Conservation (phyloP, 2,329 filamentous ascomycete genomes). For the Ophiostoma pallidulum region DNA sequence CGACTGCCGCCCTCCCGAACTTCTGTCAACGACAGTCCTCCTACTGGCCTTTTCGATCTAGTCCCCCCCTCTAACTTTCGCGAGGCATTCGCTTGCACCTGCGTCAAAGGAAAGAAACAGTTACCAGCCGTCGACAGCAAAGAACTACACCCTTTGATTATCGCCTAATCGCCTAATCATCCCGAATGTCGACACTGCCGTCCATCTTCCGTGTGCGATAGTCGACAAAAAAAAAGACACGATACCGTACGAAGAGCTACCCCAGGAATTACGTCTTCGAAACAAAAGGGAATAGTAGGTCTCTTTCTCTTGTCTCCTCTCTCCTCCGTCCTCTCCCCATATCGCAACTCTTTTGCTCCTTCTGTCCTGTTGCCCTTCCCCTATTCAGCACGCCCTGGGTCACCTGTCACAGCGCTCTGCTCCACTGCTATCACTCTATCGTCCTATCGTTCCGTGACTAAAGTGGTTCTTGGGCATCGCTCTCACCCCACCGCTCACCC, state of each 20-base stretch:
- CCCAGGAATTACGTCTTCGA: neutral
- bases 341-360: neutral
- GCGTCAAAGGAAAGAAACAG: conserved; percentile 22
- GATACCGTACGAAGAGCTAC: neutral
- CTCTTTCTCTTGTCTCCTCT: neutral
- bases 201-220: neutral
- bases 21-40: too few relatives aligned
- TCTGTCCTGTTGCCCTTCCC: neutral
- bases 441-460: neutral
- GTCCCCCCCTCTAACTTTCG: conserved; percentile 17
- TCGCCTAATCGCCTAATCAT: neutral
- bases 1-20: too few relatives aligned
- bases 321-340: neutral
- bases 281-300: conserved; percentile 3
- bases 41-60: too few relatives aligned
- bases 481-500: too few relatives aligned
- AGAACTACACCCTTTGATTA: too few relatives aligned
- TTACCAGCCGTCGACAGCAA: neutral
- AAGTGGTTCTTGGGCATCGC: neutral
- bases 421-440: neutral
- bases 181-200: neutral
- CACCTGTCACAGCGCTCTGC: neutral
- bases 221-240: conserved; percentile 6
- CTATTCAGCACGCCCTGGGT: neutral
- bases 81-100: conserved; percentile 30